These are phyloP conservation scores for Tolypocladium guangdongense DNA, from an alignment of 2,329 filamentous ascomycete species.

Conservation along the genomic window DNA sequence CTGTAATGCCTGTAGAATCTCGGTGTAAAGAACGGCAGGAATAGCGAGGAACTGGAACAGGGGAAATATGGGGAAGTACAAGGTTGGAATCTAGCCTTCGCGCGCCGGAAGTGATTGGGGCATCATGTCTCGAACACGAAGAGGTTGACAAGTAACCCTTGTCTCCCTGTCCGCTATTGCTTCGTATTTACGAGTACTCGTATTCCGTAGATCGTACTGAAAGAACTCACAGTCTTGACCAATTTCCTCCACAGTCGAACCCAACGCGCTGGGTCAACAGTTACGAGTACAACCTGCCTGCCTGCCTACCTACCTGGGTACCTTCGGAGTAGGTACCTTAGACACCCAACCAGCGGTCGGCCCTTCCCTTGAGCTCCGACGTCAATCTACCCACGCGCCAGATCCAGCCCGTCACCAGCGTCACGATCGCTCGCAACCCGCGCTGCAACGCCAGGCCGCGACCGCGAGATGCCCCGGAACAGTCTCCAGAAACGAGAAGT, in stretches of 20 bases:
- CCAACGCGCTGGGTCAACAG: background rate
- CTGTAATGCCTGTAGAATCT: no score
- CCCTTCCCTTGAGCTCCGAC: background rate
- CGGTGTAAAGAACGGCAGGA: no score
- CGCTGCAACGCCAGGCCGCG: background rate
- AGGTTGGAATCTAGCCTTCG: no score
- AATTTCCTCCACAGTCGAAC: background rate
- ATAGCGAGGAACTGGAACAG: no score
- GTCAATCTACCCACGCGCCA: background rate
- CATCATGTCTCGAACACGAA: background rate
- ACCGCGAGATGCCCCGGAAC: slow-evolving; percentile 17
- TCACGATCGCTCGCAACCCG: background rate
- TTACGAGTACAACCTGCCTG: background rate
- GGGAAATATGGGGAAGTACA: no score
- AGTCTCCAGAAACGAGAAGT: slow-evolving; percentile 22
- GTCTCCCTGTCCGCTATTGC: background rate
- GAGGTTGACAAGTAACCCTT: background rate
- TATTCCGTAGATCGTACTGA: no score
- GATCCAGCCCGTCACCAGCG: background rate
- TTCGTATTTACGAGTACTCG: no score
- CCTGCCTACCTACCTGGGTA: no score
- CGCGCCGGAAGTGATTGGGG: no score
- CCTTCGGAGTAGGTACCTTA: no score
- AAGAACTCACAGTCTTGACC: background rate
- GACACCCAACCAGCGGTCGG: background rate